Percentiles rank a stretch among this genome's conserved stretches.
These are phyloP conservation scores for Fomitopsis pulvina DNA, from an alignment of 768 basidiomycete species.

Conservation along the genomic window DNA sequence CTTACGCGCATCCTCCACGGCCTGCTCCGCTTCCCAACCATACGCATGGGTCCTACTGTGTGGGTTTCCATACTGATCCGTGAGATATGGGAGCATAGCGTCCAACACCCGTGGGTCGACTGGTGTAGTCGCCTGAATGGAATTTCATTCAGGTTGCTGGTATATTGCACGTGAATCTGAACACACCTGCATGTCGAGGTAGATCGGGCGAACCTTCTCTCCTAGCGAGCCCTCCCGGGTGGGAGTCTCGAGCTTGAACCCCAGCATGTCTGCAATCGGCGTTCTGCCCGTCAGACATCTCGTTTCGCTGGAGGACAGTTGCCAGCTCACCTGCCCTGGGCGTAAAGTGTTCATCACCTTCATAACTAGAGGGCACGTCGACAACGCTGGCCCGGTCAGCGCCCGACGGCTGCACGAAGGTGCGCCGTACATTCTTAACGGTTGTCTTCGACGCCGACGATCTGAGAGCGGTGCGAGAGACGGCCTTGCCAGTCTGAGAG, in stretches of 20 bases:
- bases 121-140: constrained; percentile 84
- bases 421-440: constrained; percentile 33
- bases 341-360: constrained; percentile 55
- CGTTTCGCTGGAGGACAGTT: neutral
- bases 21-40: constrained; percentile 98
- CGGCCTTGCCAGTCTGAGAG: constrained; percentile 17
- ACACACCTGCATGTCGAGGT: constrained; percentile 93
- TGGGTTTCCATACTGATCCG: constrained; percentile 96
- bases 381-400: constrained; percentile 80
- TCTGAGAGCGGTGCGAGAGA: constrained; percentile 17
- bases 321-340: constrained; percentile 55
- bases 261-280: constrained; percentile 65
- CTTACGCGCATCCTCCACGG: constrained; percentile 87
- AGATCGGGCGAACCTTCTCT: constrained; percentile 80
- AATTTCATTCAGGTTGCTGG: constrained; percentile 3
- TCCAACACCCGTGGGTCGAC: constrained; percentile 96
- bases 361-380: constrained; percentile 70
- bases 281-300: neutral
- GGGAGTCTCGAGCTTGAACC: constrained; percentile 72
- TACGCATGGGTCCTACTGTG: constrained; percentile 98
- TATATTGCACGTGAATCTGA: neutral
- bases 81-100: constrained; percentile 92
- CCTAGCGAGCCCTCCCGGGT: constrained; percentile 48
- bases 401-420: constrained; percentile 76
- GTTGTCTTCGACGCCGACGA: constrained; percentile 9